Evolutionary conservation across 1,284 basidiomycete genomes (phyloP).

Genomic region (Ustilago shanxiensis): DNA sequence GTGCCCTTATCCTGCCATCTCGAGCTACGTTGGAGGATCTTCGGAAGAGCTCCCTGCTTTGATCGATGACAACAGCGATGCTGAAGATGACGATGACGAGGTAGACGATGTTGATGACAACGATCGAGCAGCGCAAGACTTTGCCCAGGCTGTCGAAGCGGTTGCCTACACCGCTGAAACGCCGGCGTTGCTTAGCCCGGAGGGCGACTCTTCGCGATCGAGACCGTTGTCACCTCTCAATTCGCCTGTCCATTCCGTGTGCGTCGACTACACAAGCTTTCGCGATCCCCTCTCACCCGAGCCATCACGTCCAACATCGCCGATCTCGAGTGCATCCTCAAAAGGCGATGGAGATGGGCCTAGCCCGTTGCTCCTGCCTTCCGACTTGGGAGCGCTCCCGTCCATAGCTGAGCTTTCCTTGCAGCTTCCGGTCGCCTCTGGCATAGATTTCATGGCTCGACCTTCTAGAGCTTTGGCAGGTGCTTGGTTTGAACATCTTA

Average conservation of each 20-base stretch:
- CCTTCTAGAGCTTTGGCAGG: constrained; percentile 16
- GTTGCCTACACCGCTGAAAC: background rate
- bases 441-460: background rate
- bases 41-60: constrained; percentile 51
- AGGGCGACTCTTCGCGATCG: constrained; percentile 11
- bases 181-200: constrained; percentile 6
- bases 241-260: constrained; percentile 33
- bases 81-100: constrained; percentile 48
- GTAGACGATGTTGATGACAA: constrained; percentile 21
- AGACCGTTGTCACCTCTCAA: constrained; percentile 30
- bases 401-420: constrained; percentile 37
- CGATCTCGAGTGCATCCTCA: constrained; percentile 41
- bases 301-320: constrained; percentile 41
- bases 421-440: constrained; percentile 23
- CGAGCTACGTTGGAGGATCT: constrained; percentile 19
- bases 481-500: constrained; percentile 33
- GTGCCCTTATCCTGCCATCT: constrained; percentile 40
- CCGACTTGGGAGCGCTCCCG: constrained; percentile 25
- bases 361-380: constrained; percentile 30
- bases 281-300: constrained; percentile 37
- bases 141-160: background rate
- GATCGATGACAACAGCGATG: constrained; percentile 51
- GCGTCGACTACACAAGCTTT: constrained; percentile 17
- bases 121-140: background rate
- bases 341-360: constrained; percentile 37